Evolutionary conservation across 2,329 filamentous ascomycete species (phyloP).

Genomic region (Cryphonectria radicalis): DNA sequence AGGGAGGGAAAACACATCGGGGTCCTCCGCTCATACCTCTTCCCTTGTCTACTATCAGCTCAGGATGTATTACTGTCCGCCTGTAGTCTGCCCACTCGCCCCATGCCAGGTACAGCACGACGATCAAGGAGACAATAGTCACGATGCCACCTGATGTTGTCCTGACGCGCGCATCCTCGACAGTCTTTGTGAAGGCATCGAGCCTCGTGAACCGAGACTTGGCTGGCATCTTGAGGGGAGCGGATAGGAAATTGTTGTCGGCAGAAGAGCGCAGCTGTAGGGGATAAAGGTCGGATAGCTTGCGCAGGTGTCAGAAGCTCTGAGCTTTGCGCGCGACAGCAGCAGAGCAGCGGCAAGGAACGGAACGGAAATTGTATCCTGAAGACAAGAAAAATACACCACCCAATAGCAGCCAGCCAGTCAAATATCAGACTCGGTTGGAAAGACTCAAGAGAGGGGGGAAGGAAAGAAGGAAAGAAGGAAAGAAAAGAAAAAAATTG

Average conservation of each 20-base stretch:
- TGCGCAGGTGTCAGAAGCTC: conserved; percentile 11
- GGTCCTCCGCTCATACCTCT: conserved; percentile 65
- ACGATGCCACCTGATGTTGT: conserved; percentile 95
- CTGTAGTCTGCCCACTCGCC: conserved; percentile 97
- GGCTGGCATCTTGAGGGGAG: conserved; percentile 70
- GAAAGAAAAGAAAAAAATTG: background rate
- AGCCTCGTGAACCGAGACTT: conserved; percentile 96
- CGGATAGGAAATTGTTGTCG: background rate
- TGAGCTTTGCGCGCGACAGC: background rate
- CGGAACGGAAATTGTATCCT: conserved; percentile 4
- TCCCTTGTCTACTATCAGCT: conserved; percentile 95
- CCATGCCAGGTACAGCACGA: conserved; percentile 87
- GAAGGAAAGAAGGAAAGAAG: background rate
- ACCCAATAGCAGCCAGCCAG: conserved; percentile 14
- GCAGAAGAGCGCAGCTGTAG: background rate
- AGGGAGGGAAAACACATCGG: background rate
- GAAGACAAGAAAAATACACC: conserved; percentile 8
- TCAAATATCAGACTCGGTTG: background rate
- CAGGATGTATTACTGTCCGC: conserved; percentile 82
- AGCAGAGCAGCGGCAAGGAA: conserved; percentile 23
- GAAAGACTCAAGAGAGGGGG: background rate
- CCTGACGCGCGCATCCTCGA: conserved; percentile 94
- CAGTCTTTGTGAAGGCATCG: conserved; percentile 98
- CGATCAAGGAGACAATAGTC: conserved; percentile 85
- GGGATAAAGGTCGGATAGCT: background rate